A percentile compares a stretch with the other conserved stretches of the same genome.
Conservation (phyloP, 2,329 filamentous ascomycete species). For the Chaetomium sp. region DNA sequence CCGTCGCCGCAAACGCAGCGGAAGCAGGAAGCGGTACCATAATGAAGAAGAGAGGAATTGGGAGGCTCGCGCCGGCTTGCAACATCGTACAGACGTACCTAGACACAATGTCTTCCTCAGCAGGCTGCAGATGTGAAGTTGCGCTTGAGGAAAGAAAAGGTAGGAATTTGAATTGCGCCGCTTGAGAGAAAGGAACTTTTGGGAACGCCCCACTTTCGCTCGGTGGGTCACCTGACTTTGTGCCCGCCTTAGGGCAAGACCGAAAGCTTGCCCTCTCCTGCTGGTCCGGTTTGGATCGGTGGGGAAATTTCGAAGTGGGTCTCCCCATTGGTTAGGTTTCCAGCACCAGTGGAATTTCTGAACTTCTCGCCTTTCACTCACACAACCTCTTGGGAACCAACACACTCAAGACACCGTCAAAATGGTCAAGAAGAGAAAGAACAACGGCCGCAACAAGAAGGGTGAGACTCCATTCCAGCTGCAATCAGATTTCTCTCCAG, state of each 20-base stretch:
- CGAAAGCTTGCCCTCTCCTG: constrained; percentile 18
- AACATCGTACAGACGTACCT: constrained; percentile 55
- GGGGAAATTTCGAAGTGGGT: constrained; percentile 16
- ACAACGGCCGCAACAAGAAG: constrained; percentile 32
- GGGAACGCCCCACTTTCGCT: constrained; percentile 17
- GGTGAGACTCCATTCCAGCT: constrained; percentile 13
- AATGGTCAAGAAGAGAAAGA: constrained; percentile 69
- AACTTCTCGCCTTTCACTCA: constrained; percentile 18
- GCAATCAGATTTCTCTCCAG: neutral
- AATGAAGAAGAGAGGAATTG: constrained; percentile 17
- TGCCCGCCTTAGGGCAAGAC: constrained; percentile 20
- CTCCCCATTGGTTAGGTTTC: constrained; percentile 3
- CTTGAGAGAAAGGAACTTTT: constrained; percentile 23
- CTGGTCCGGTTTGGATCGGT: constrained; percentile 3
- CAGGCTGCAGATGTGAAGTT: constrained; percentile 48
- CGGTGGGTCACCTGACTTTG: constrained; percentile 23
- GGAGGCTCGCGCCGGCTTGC: constrained; percentile 22
- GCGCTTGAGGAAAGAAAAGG: constrained; percentile 23
- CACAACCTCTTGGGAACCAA: constrained; percentile 24
- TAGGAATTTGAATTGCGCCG: constrained; percentile 24
- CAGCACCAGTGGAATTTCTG: constrained; percentile 15
- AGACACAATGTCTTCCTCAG: constrained; percentile 60
- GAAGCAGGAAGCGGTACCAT: constrained; percentile 29
- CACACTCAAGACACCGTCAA: constrained; percentile 48
- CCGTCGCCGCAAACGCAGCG: constrained; percentile 9